A percentile compares a stretch with the other conserved stretches of the same genome.
Conservation (phyloP, 1,139 yeast species). For the Blastobotrys malaysiensis region DNA sequence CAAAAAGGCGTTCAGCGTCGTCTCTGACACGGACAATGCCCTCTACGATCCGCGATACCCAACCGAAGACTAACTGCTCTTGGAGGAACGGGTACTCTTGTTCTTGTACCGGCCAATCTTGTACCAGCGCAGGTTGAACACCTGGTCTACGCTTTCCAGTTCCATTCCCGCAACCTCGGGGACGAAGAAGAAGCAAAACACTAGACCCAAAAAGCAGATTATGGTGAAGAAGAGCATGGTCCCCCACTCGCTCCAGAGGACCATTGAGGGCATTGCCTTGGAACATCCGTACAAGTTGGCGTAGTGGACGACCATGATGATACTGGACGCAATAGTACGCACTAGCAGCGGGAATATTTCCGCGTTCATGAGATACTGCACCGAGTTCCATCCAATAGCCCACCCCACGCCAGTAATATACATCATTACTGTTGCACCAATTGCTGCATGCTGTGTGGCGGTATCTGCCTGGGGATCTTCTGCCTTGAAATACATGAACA, state of each 20-base stretch:
- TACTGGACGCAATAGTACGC: slow-evolving; percentile 49
- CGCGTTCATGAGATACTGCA: slow-evolving; percentile 54
- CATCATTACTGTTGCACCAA: slow-evolving; percentile 45
- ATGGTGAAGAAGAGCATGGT: slow-evolving; percentile 47
- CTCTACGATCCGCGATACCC: slow-evolving; percentile 15
- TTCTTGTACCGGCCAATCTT: slow-evolving; percentile 8
- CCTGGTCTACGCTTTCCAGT: slow-evolving; percentile 53
- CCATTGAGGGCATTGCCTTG: slow-evolving; percentile 51
- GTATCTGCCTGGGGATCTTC: not conserved
- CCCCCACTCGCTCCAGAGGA: slow-evolving; percentile 47
- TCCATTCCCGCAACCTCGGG: slow-evolving; percentile 52
- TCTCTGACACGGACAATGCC: slow-evolving; percentile 6
- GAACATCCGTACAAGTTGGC: slow-evolving; percentile 58
- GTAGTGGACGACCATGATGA: slow-evolving; percentile 40
- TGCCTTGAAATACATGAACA: slow-evolving; percentile 32
- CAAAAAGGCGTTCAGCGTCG: slow-evolving; percentile 4
- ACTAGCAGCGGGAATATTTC: slow-evolving; percentile 55
- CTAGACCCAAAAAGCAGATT: slow-evolving; percentile 6
- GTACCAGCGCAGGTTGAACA: slow-evolving; percentile 57
- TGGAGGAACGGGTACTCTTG: not conserved
- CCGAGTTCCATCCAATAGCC: slow-evolving; percentile 58
- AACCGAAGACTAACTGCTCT: slow-evolving; percentile 3
- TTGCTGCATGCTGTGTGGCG: slow-evolving; percentile 6
- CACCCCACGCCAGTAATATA: slow-evolving; percentile 54
- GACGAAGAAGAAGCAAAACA: slow-evolving; percentile 41